Evolutionary conservation across 768 basidiomycete genomes (phyloP).

Genomic region (Lentinula detonsa): DNA sequence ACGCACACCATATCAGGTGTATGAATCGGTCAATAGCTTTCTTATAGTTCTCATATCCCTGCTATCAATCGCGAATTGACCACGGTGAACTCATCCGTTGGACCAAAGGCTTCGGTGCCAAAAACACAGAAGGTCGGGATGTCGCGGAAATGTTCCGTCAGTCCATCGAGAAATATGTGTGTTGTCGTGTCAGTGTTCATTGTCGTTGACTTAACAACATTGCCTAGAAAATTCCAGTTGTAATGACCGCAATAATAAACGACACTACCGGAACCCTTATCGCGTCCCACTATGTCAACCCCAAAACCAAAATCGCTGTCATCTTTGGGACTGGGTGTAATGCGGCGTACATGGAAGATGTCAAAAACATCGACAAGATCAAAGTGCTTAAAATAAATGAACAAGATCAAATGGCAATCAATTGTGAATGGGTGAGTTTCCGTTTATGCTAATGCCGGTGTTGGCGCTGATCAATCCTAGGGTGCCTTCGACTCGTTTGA

Average conservation of each 20-base stretch:
- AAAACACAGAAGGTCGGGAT: constrained; percentile 88
- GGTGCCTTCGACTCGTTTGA: constrained; percentile 97
- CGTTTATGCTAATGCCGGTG: not conserved
- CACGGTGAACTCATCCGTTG: constrained; percentile 93
- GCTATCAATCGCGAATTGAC: constrained; percentile 92
- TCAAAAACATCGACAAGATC: constrained; percentile 83
- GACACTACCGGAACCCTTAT: constrained; percentile 98
- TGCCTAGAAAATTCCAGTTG: constrained; percentile 71
- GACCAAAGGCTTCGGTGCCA: constrained; percentile 98
- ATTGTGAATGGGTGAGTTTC: constrained; percentile 85
- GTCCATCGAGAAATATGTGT: constrained; percentile 70
- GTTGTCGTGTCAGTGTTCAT: constrained; percentile 19
- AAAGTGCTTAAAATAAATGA: constrained; percentile 62
- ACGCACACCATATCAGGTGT: constrained; percentile 23
- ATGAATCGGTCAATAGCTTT: not conserved
- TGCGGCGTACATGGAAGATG: constrained; percentile 95
- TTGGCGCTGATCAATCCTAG: constrained; percentile 29
- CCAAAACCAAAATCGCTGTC: constrained; percentile 84
- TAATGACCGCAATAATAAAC: constrained; percentile 86
- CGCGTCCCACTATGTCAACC: constrained; percentile 93
- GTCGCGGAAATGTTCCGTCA: constrained; percentile 91
- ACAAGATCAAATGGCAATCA: constrained; percentile 81
- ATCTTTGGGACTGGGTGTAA: constrained; percentile 99
- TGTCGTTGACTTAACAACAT: not conserved
- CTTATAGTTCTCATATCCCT: constrained; percentile 87